phyloP scores from a whole-genome alignment of 192 early-diverging fungal genomes.

The Umbelopsis vinacea region DNA sequence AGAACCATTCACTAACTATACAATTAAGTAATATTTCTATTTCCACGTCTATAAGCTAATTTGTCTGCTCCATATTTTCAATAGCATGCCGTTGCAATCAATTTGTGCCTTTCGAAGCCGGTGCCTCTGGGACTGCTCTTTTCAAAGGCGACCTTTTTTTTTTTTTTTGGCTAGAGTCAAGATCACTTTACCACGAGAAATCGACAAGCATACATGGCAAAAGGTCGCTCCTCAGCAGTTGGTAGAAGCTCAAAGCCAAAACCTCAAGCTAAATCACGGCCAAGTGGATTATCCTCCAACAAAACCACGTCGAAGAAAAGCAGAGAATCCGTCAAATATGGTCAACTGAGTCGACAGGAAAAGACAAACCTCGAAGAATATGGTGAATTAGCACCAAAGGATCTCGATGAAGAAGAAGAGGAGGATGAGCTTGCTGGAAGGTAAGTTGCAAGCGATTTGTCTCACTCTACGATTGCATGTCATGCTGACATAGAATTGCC shows the following conservation, averaged over 20 bases:
- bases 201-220: not conserved
- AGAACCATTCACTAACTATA: no score
- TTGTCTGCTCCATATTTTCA: no score
- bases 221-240: slow-evolving; percentile 19
- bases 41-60: no score
- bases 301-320: slow-evolving; percentile 33
- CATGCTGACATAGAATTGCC: no score
- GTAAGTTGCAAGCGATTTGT: not conserved
- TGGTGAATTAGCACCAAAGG: slow-evolving; percentile 65
- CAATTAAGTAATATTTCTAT: no score
- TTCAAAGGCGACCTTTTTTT: not conserved
- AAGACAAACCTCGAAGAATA: slow-evolving; percentile 68
- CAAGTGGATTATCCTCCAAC: slow-evolving; percentile 34
- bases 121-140: not conserved
- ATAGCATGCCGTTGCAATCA: no score
- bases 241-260: slow-evolving; percentile 16
- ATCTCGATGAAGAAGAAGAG: slow-evolving; percentile 47
- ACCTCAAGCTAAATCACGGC: not conserved
- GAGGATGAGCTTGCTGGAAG: slow-evolving; percentile 31
- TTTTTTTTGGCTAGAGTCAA: not conserved
- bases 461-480: not conserved
- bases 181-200: not conserved
- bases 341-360: slow-evolving; percentile 52
- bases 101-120: not conserved
- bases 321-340: slow-evolving; percentile 46